These are phyloP conservation scores for Claviceps sorghi DNA, from an alignment of 2,329 filamentous ascomycete species.

Conservation along the genomic window DNA sequence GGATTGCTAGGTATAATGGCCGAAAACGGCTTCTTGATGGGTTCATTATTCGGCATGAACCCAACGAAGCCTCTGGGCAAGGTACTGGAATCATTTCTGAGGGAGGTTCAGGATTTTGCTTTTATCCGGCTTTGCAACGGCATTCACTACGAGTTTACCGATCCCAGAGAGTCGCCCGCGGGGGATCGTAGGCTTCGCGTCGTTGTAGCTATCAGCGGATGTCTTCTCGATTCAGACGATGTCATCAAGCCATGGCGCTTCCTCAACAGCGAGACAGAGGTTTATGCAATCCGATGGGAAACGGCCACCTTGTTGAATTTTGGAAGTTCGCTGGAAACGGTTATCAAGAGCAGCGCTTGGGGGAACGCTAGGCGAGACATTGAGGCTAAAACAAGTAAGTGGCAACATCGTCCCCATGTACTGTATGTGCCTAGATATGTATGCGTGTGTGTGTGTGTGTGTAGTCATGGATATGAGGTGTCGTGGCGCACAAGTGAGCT, in stretches of 20 bases:
- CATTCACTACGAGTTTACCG: conserved; percentile 23
- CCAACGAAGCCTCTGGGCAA: conserved; percentile 68
- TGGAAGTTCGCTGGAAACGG: conserved; percentile 60
- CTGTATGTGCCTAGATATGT: neutral
- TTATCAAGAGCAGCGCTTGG: conserved; percentile 75
- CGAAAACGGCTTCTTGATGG: conserved; percentile 65
- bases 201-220: conserved; percentile 72
- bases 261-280: conserved; percentile 57
- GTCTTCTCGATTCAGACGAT: conserved; percentile 62
- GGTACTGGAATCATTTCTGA: conserved; percentile 77
- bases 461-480: neutral
- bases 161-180: conserved; percentile 36
- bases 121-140: conserved; percentile 58
- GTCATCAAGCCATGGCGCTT: conserved; percentile 58
- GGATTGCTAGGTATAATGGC: conserved; percentile 67
- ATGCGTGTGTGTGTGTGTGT: neutral
- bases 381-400: conserved; percentile 30
- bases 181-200: conserved; percentile 58
- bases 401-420: neutral
- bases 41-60: conserved; percentile 83
- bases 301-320: conserved; percentile 61
- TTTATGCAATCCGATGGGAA: conserved; percentile 77
- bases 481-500: neutral
- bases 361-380: conserved; percentile 44
- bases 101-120: conserved; percentile 77